These are phyloP conservation scores for Catharanthus roseus DNA, from an alignment of 257 asterid genomes.

Conservation along the genomic window DNA sequence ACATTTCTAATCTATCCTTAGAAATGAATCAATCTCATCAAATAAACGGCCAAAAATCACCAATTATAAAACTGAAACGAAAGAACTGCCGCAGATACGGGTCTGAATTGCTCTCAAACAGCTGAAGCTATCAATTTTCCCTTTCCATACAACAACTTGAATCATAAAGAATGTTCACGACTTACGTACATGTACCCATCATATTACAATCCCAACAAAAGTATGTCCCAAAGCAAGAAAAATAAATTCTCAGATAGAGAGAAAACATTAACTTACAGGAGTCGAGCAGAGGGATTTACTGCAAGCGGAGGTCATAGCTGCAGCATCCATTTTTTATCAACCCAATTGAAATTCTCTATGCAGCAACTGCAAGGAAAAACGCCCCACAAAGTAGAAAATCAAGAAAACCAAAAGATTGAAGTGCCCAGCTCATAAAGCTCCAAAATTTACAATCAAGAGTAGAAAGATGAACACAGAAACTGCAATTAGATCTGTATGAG, in stretches of 20 bases:
- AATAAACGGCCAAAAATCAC: background rate
- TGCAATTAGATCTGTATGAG: conserved; percentile 1
- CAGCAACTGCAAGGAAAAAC: background rate
- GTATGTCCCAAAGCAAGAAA: background rate
- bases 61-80: background rate
- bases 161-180: background rate
- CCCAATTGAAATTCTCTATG: conserved; percentile 1
- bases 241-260: background rate
- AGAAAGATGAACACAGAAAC: no score
- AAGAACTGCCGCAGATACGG: background rate
- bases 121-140: background rate
- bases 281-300: conserved; percentile 21
- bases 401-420: background rate
- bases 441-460: background rate
- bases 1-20: background rate
- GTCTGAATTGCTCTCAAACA: background rate
- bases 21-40: background rate
- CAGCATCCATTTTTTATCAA: conserved; percentile 27
- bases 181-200: background rate
- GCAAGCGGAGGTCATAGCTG: conserved; percentile 27
- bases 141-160: background rate
- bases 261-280: conserved; percentile 20
- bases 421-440: background rate
- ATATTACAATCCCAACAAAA: background rate
- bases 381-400: background rate